Percentiles rank a stretch among this genome's conserved stretches.
phyloP scores from a whole-genome alignment of 1,139 yeast species.

The Magnusiomyces fungicola region DNA sequence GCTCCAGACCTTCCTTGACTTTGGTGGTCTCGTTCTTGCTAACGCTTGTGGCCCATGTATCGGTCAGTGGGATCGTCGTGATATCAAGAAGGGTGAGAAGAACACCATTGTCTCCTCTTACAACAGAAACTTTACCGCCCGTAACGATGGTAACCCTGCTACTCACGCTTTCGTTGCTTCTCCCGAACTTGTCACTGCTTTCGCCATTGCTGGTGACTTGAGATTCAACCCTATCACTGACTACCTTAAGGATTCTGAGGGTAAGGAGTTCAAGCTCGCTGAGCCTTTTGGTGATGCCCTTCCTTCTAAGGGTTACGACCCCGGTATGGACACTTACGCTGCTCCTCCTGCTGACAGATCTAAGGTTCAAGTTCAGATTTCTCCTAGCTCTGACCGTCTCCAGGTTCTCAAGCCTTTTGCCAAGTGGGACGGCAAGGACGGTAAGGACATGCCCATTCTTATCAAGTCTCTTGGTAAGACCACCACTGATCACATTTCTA shows the following conservation, averaged over 20 bases:
- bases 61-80: constrained; percentile 98
- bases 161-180: constrained; percentile 96
- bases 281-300: constrained; percentile 75
- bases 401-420: constrained; percentile 84
- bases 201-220: constrained; percentile 89
- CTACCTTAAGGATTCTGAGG: constrained; percentile 55
- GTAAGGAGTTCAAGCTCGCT: constrained; percentile 62
- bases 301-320: constrained; percentile 68
- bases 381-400: constrained; percentile 72
- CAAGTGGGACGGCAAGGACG: constrained; percentile 80
- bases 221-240: constrained; percentile 84
- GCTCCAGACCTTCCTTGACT: constrained; percentile 65
- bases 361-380: constrained; percentile 59
- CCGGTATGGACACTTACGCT: constrained; percentile 85
- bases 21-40: constrained; percentile 87
- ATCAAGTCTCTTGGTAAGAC: constrained; percentile 95
- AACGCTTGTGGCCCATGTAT: constrained; percentile 99
- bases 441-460: constrained; percentile 70
- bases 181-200: constrained; percentile 94
- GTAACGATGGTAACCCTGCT: constrained; percentile 96
- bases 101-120: constrained; percentile 92
- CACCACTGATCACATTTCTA: constrained; percentile 96
- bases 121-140: constrained; percentile 93
- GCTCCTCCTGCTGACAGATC: constrained; percentile 93
- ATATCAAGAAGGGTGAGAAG: constrained; percentile 78